These are phyloP conservation scores for Venturia effusa DNA, from an alignment of 2,329 filamentous ascomycete genomes.

Conservation along the genomic window DNA sequence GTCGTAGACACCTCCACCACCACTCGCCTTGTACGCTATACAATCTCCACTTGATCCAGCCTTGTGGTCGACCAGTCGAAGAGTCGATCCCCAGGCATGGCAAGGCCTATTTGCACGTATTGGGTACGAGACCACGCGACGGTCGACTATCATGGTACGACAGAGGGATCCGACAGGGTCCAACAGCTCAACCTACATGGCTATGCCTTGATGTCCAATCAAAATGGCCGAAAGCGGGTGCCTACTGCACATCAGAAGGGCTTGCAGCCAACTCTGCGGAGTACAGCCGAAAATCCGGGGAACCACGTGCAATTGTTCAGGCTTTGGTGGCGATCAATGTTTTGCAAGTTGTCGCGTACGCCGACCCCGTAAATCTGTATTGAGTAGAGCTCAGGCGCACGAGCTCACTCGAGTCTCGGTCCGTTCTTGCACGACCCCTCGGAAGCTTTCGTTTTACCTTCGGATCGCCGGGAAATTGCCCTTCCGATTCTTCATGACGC, in stretches of 20 bases:
- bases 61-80: neutral
- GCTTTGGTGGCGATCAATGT: neutral
- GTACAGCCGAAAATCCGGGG: neutral
- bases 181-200: neutral
- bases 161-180: too few relatives aligned
- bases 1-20: neutral
- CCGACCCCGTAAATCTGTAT: neutral
- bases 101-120: neutral
- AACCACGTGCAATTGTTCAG: neutral
- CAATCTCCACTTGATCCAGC: neutral
- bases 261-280: neutral
- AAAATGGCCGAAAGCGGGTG: neutral
- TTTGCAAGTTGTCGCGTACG: neutral
- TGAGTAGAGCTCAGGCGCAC: neutral
- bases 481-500: neutral
- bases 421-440: neutral
- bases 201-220: neutral
- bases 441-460: neutral
- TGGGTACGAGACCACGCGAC: neutral
- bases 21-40: neutral
- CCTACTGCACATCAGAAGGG: neutral
- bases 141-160: too few relatives aligned
- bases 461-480: neutral
- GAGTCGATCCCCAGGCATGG: neutral
- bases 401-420: slow-evolving; percentile 1